Percentiles rank a stretch among this genome's conserved stretches.
These are phyloP conservation scores for Blumeria graminis DNA, from an alignment of 2,329 filamentous ascomycete genomes.

Conservation along the genomic window DNA sequence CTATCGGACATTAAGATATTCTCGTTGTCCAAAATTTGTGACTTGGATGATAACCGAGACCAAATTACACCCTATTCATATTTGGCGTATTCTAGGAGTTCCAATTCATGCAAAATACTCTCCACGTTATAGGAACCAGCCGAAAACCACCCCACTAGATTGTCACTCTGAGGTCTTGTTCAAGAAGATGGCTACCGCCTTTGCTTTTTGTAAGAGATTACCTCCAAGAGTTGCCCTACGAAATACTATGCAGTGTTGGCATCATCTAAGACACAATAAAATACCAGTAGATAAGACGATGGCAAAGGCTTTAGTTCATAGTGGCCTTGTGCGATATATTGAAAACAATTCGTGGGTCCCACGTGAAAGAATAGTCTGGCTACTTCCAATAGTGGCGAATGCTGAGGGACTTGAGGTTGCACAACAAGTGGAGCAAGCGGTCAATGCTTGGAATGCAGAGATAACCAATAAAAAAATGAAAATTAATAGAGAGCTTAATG, in stretches of 20 bases:
- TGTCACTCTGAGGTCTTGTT: background rate
- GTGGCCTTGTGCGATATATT: constrained; percentile 1
- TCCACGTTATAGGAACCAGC: constrained; percentile 1
- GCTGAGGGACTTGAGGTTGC: background rate
- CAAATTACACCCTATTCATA: background rate
- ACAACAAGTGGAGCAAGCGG: background rate
- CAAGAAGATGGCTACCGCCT: background rate
- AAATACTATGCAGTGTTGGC: constrained; percentile 1
- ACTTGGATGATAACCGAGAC: constrained; percentile 1
- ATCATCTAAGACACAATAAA: background rate
- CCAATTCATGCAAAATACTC: background rate
- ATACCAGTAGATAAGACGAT: background rate
- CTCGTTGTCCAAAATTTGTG: background rate
- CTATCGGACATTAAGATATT: background rate
- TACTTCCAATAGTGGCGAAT: background rate
- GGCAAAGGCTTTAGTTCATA: background rate
- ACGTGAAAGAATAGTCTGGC: background rate
- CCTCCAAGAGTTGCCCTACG: background rate
- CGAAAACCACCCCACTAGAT: background rate
- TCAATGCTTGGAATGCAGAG: background rate
- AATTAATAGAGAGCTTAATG: background rate
- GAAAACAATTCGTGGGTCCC: background rate
- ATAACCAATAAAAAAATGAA: background rate
- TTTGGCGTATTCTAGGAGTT: constrained; percentile 1
- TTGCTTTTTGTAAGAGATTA: background rate